A percentile compares a stretch with the other conserved stretches of the same genome.
Evolutionary conservation across 164 flowering plant genomes (phyloP).

Genomic region (Chimonanthus salicifolius): DNA sequence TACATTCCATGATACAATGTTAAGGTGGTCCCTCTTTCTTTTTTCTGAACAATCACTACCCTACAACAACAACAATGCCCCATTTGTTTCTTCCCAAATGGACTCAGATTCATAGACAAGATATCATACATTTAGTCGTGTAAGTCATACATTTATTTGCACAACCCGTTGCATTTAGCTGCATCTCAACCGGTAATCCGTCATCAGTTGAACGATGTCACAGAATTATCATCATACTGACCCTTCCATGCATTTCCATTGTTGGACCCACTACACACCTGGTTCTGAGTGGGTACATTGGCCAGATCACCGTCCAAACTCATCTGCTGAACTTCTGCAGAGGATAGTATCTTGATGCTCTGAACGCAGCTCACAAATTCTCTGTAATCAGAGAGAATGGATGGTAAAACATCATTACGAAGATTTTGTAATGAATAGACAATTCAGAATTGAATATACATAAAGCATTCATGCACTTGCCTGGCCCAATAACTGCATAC

Average conservation of each 20-base stretch:
- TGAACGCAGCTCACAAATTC: constrained; percentile 91
- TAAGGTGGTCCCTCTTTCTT: neutral
- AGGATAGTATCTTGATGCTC: constrained; percentile 82
- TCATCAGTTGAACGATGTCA: constrained; percentile 57
- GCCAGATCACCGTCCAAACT: constrained; percentile 79
- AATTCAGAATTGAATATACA: no score
- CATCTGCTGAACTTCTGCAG: constrained; percentile 88
- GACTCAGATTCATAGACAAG: neutral
- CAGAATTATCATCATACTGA: constrained; percentile 60
- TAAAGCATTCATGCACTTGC: no score
- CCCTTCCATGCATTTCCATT: constrained; percentile 75
- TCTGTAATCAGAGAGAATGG: constrained; percentile 29
- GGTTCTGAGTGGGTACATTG: constrained; percentile 44
- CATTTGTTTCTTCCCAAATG: neutral
- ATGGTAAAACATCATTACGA: neutral
- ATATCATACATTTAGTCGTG: neutral
- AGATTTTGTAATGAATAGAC: no score
- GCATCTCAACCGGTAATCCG: neutral
- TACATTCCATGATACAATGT: neutral
- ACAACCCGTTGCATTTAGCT: no score
- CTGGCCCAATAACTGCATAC: no score
- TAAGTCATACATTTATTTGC: no score
- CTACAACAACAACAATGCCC: neutral
- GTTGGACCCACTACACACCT: constrained; percentile 73
- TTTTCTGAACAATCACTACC: neutral